Evolutionary conservation across 208 protist genomes (phyloP), one percentile per base, ranked within the genome.

Genomic region (Crithidia expoeki): DNA sequence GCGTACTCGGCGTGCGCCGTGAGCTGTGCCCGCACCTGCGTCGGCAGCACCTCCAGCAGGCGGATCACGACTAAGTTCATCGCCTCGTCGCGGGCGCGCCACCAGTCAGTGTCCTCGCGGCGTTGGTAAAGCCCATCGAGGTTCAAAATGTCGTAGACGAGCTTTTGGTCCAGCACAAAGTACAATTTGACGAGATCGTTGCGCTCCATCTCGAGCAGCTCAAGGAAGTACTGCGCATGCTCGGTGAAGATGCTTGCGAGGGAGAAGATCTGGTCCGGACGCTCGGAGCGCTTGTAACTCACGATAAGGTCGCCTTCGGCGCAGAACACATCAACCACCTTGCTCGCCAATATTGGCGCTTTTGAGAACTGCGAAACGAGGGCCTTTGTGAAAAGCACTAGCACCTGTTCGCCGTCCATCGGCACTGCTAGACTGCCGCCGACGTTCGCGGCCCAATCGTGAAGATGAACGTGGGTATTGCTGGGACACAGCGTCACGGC

Each of bases 291-390:
- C 55, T 76, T 83, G 74, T 92, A 82, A 52, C 81, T 85, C 7
- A 96, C 86, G 63, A 96, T 90, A 2, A 94, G 74, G 52, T 90
- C 81, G 14, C 91, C 91, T 38, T 92, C 84, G 3, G 82, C 74
- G 71, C 86, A 94, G 68, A 96, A 94, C 12, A 92, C 59, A 14
- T 96, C 83, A 12, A 94, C 74, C 1, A 92, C 64, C 46, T 80
- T 76, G 59, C 79, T 90, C 38, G 76, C 77, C 0, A 96, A 72
- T 1, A 93, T 52, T n/a, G 91, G 91, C 21, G 90, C 68, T 49
- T 83, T 80, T 23, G 82, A 74, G 74, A 93, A 96, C 76, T 90
- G 78, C 53, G 93, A 88, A 25, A 91, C 86, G 68, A 94, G 85
- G 4, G 82, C 91, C 46, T 88, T 78, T 49, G 89, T 91, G 68